Conservation (phyloP, 2,329 filamentous ascomycete genomes). For the Colletotrichum somersetense region DNA sequence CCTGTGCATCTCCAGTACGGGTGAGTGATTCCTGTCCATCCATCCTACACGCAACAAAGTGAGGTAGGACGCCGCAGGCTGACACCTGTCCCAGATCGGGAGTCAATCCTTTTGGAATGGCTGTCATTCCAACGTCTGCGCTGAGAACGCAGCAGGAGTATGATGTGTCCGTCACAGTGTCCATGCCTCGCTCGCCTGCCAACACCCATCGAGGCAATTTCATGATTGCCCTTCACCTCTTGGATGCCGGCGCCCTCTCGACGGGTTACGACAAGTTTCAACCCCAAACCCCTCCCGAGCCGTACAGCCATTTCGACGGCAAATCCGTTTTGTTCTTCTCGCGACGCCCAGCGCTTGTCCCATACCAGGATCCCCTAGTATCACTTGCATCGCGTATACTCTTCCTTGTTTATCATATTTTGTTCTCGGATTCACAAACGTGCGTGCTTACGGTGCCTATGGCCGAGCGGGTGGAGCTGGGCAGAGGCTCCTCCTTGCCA, state of each 20-base stretch:
- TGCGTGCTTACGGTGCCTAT: constrained; percentile 75
- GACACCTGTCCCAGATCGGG: constrained; percentile 54
- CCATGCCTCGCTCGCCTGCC: constrained; percentile 80
- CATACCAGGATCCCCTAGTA: constrained; percentile 80
- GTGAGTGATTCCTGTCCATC: constrained; percentile 51
- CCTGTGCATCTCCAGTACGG: constrained; percentile 71
- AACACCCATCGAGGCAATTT: constrained; percentile 90
- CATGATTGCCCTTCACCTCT: constrained; percentile 86
- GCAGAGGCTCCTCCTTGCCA: constrained; percentile 55
- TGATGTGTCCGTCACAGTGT: constrained; percentile 81
- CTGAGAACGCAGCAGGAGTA: constrained; percentile 83
- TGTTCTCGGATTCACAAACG: constrained; percentile 74
- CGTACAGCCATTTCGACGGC: constrained; percentile 53
- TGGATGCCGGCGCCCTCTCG: constrained; percentile 58
- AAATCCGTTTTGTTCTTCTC: constrained; percentile 69
- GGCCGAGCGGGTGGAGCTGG: constrained; percentile 80
- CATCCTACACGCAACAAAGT: neutral
- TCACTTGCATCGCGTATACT: constrained; percentile 71
- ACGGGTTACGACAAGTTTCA: constrained; percentile 40
- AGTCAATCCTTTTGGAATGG: constrained; percentile 65
- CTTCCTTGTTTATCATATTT: constrained; percentile 76
- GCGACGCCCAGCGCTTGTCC: constrained; percentile 81
- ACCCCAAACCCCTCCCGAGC: constrained; percentile 43
- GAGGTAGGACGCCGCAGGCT: constrained; percentile 6
- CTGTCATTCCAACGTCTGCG: constrained; percentile 59